Conservation (phyloP, 305 asterid species). For the Nicotiana rustica region DNA sequence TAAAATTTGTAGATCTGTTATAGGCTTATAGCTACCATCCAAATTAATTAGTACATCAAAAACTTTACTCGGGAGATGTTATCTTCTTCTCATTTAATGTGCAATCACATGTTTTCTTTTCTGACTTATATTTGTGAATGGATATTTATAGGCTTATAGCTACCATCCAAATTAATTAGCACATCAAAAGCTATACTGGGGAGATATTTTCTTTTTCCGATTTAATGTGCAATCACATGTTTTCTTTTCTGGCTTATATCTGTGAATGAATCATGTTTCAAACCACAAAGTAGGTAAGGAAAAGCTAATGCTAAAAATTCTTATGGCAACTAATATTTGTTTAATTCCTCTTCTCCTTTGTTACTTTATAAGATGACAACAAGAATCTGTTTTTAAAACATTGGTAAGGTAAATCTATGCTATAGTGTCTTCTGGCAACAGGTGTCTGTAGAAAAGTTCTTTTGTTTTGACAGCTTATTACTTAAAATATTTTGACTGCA, state of each 20-base stretch:
- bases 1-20: neutral
- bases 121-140: constrained; percentile 5
- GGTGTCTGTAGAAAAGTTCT: neutral
- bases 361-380: neutral
- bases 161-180: no score
- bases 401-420: neutral
- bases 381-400: neutral
- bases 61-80: neutral
- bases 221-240: neutral
- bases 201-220: neutral
- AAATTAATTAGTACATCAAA: no score
- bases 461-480: neutral
- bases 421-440: neutral
- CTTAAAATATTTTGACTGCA: constrained; percentile 11
- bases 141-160: no score
- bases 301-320: neutral
- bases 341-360: neutral
- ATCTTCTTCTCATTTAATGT: neutral
- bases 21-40: no score
- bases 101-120: neutral
- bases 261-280: neutral
- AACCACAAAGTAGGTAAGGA: constrained; percentile 1
- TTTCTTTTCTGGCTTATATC: neutral
- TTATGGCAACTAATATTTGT: neutral
- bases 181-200: no score